Conservation (phyloP, 768 basidiomycete genomes). For the Cystoderma amianthinum region DNA sequence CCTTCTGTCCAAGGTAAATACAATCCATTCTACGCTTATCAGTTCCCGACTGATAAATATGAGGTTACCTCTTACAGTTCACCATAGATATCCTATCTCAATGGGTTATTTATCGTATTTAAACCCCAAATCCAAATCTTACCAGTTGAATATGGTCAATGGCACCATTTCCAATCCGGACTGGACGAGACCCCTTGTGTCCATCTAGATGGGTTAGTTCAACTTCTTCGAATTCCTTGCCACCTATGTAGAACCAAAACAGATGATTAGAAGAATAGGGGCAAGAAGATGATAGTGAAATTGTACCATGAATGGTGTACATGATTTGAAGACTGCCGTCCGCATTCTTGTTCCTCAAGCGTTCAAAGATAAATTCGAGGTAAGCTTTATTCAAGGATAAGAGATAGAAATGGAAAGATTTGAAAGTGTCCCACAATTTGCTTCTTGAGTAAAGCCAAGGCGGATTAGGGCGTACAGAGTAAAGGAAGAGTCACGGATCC, state of each 20-base stretch:
- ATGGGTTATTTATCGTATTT: neutral
- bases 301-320: conserved; percentile 88
- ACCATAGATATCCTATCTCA: conserved; percentile 85
- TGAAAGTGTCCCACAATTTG: conserved; percentile 56
- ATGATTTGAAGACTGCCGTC: conserved; percentile 95
- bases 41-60: neutral
- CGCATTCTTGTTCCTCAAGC: conserved; percentile 75
- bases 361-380: conserved; percentile 86
- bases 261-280: neutral
- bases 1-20: conserved; percentile 95
- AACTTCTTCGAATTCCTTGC: conserved; percentile 77
- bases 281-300: neutral
- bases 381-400: conserved; percentile 45
- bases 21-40: conserved; percentile 69
- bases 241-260: conserved; percentile 28
- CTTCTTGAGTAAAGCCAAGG: conserved; percentile 91
- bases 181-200: conserved; percentile 79
- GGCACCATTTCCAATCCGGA: conserved; percentile 93
- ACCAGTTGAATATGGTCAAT: conserved; percentile 90
- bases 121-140: conserved; percentile 5
- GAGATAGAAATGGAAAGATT: neutral
- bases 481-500: conserved; percentile 96
- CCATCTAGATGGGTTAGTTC: conserved; percentile 86
- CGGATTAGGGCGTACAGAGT: conserved; percentile 92
- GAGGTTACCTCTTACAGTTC: conserved; percentile 56